A percentile compares a stretch with the other conserved stretches of the same genome.
Conservation (phyloP, 441 rosid species). For the Populus hybrid region DNA sequence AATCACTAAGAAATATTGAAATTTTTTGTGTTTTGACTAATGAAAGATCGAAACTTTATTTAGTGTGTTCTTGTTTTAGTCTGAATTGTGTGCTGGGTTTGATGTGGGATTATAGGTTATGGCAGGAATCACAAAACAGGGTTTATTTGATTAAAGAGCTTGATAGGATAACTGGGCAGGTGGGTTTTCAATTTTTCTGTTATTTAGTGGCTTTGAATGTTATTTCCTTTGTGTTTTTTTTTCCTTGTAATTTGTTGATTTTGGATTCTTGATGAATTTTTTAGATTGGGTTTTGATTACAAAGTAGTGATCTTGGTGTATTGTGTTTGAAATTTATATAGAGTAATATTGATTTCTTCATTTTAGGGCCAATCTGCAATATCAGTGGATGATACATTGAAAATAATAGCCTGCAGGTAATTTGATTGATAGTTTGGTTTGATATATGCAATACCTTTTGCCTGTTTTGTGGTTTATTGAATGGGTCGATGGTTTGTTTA, state of each 20-base stretch:
- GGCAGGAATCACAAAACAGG: conserved; percentile 92
- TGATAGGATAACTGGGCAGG: conserved; percentile 80
- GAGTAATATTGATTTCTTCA: neutral
- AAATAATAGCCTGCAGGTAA: conserved; percentile 91
- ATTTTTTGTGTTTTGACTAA: neutral
- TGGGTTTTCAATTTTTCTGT: conserved; percentile 21
- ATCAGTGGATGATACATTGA: conserved; percentile 90
- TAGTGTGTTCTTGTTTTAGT: neutral
- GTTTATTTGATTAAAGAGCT: conserved; percentile 83
- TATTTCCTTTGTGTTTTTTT: neutral
- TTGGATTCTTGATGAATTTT: neutral
- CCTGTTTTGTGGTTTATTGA: neutral
- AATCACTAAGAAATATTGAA: neutral
- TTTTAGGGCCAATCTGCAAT: conserved; percentile 80
- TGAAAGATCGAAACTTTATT: neutral
- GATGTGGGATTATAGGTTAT: conserved; percentile 43
- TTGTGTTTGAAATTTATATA: neutral
- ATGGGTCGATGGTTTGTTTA: conserved; percentile 26
- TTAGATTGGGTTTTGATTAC: neutral
- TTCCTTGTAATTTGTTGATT: neutral
- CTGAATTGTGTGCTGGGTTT: neutral
- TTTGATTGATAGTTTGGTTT: neutral
- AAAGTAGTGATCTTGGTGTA: neutral
- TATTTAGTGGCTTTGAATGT: neutral
- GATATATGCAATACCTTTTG: neutral